A percentile compares a stretch with the other conserved stretches of the same genome.
phyloP scores from a whole-genome alignment of 1,284 basidiomycete species.

The Cryptococcus jaspeensis region DNA sequence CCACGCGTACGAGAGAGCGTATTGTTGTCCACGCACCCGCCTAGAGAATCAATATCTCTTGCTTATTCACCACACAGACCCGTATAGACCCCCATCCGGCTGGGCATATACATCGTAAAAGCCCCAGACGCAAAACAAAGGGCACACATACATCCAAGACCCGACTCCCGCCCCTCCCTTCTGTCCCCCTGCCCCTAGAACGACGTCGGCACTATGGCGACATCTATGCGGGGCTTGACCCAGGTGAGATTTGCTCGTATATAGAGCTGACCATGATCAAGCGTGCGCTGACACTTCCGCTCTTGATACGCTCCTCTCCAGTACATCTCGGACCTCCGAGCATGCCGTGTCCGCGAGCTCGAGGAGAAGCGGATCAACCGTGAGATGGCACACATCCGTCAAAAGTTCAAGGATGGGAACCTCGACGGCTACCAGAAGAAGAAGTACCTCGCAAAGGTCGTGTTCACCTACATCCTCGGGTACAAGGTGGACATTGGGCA shows the following conservation, averaged over 20 bases:
- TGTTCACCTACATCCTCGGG: slow-evolving; percentile 98
- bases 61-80: no score
- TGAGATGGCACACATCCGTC: slow-evolving; percentile 99
- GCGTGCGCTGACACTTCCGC: neutral
- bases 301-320: slow-evolving; percentile 42
- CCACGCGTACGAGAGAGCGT: no score
- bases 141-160: no score
- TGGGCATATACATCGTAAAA: no score
- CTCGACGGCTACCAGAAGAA: slow-evolving; percentile 99
- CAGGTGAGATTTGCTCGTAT: slow-evolving; percentile 59
- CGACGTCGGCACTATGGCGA: slow-evolving; percentile 62
- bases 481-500: slow-evolving; percentile 99
- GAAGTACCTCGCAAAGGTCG: slow-evolving; percentile 88
- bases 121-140: no score
- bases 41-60: no score
- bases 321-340: slow-evolving; percentile 98
- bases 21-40: no score
- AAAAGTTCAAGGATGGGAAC: slow-evolving; percentile 99
- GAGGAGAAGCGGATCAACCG: slow-evolving; percentile 95
- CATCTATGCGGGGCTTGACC: slow-evolving; percentile 83
- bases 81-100: no score
- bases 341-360: slow-evolving; percentile 59
- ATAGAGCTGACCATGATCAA: neutral
- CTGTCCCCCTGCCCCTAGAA: neutral
- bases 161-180: neutral